Conservation (phyloP, 2,329 filamentous ascomycete species). For the Colletotrichum truncatum region DNA sequence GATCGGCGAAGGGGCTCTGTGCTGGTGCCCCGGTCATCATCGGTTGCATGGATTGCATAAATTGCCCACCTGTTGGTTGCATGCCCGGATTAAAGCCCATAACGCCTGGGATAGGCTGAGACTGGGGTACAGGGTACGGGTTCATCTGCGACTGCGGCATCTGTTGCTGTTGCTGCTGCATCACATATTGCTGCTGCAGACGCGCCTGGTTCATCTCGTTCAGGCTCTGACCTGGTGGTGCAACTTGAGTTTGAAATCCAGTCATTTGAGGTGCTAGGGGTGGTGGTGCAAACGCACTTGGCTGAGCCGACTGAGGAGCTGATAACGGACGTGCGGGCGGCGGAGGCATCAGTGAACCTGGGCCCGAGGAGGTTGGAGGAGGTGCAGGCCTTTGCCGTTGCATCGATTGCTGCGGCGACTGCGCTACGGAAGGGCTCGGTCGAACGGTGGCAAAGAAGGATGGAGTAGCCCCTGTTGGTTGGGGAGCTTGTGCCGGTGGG, state of each 20-base stretch:
- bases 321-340: conserved; percentile 84
- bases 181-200: conserved; percentile 68
- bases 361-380: conserved; percentile 58
- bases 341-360: conserved; percentile 76
- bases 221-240: conserved; percentile 79
- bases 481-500: conserved; percentile 47
- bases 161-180: conserved; percentile 53
- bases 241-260: conserved; percentile 72
- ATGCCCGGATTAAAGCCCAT: conserved; percentile 47
- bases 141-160: conserved; percentile 49
- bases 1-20: conserved; percentile 51
- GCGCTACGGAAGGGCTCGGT: conserved; percentile 22
- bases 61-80: conserved; percentile 40
- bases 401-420: conserved; percentile 11
- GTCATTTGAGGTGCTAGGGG: conserved; percentile 88
- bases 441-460: conserved; percentile 62
- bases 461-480: conserved; percentile 64
- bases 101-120: conserved; percentile 44
- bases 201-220: conserved; percentile 76
- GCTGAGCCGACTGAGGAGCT: conserved; percentile 83
- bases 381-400: conserved; percentile 58
- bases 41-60: conserved; percentile 60
- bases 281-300: conserved; percentile 76
- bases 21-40: conserved; percentile 56
- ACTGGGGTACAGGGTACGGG: conserved; percentile 40